A percentile compares a stretch with the other conserved stretches of the same genome.
Conservation (phyloP, 768 basidiomycete species). For the Lentinula edodes region DNA sequence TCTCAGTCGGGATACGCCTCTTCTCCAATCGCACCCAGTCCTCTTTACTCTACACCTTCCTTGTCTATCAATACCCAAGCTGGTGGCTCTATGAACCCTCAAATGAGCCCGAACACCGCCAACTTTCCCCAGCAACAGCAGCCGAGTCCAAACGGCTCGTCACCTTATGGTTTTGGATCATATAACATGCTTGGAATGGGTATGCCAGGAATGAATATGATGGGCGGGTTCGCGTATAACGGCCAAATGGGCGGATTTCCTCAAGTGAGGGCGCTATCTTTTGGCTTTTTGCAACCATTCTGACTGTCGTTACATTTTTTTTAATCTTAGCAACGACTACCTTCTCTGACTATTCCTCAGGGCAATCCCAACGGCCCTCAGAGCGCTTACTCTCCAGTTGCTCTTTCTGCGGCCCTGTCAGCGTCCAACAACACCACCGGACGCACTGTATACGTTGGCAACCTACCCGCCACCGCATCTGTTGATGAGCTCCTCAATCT, state of each 20-base stretch:
- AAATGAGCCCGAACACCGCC: constrained; percentile 68
- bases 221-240: constrained; percentile 67
- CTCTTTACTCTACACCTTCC: constrained; percentile 69
- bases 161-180: constrained; percentile 54
- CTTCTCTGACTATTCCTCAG: constrained; percentile 51
- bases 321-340: constrained; percentile 45
- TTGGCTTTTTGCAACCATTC: neutral
- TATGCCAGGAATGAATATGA: constrained; percentile 66
- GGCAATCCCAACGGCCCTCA: constrained; percentile 52
- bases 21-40: constrained; percentile 45
- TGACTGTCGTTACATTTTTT: neutral
- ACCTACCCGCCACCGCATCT: constrained; percentile 90
- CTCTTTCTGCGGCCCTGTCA: constrained; percentile 64
- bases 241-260: constrained; percentile 66
- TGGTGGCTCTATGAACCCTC: constrained; percentile 44
- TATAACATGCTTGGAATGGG: constrained; percentile 83
- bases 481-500: constrained; percentile 98
- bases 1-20: constrained; percentile 48
- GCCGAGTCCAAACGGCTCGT: constrained; percentile 38
- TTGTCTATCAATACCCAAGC: constrained; percentile 61
- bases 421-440: constrained; percentile 66
- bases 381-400: constrained; percentile 68
- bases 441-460: constrained; percentile 96
- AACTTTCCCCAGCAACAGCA: constrained; percentile 50
- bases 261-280: constrained; percentile 38